phyloP scores from a whole-genome alignment of 345 rosid genomes.

The Rhizophora apiculata region DNA sequence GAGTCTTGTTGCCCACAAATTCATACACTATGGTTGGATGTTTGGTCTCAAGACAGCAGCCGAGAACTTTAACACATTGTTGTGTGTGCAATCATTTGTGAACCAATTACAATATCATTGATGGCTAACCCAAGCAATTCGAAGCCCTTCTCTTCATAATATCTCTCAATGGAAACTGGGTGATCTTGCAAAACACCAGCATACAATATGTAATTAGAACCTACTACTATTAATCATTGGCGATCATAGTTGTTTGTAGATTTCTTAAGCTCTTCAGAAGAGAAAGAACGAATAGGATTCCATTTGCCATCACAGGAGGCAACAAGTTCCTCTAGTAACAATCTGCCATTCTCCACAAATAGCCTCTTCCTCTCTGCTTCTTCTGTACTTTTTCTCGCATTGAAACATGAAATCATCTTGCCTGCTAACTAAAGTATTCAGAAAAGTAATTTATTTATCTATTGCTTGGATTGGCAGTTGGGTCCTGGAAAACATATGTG shows the following conservation, averaged over 20 bases:
- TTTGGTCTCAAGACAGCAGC: neutral
- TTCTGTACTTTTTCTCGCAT: neutral
- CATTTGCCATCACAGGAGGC: conserved; percentile 11
- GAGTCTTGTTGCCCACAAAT: neutral
- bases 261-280: conserved; percentile 5
- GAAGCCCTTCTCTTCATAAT: rapidly evolving
- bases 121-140: neutral
- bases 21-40: neutral
- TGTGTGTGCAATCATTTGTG: neutral
- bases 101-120: neutral
- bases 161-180: conserved; percentile 3
- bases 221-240: neutral
- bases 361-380: too few relatives aligned
- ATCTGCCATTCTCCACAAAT: conserved; percentile 1
- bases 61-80: neutral
- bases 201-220: neutral
- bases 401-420: neutral
- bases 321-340: conserved; percentile 8
- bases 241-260: conserved; percentile 5
- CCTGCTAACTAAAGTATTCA: neutral
- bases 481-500: too few relatives aligned
- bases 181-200: conserved; percentile 4
- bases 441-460: too few relatives aligned
- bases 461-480: too few relatives aligned
- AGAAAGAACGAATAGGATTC: conserved; percentile 19